phyloP scores from a whole-genome alignment of 768 basidiomycete species.

The Tricholoma sp. region DNA sequence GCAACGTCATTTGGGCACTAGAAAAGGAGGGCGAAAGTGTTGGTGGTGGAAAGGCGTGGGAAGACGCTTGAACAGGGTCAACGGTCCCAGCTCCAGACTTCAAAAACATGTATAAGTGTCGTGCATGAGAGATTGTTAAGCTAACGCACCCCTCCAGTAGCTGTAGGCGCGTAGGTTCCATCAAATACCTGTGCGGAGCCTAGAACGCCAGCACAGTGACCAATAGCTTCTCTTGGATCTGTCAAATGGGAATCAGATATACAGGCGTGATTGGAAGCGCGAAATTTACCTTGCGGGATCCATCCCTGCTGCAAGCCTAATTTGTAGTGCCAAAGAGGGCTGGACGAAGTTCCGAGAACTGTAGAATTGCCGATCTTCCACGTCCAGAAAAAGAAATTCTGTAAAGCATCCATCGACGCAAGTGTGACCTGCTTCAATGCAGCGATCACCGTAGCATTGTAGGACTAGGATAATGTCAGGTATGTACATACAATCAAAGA shows the following conservation, averaged over 20 bases:
- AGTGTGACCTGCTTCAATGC: slow-evolving; percentile 61
- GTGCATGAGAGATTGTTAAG: neutral
- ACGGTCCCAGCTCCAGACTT: slow-evolving; percentile 58
- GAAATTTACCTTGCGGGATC: slow-evolving; percentile 64
- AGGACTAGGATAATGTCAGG: slow-evolving; percentile 33
- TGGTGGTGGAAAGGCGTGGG: slow-evolving; percentile 61
- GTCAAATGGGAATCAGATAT: neutral
- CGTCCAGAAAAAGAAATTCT: slow-evolving; percentile 96
- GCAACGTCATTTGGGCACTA: slow-evolving; percentile 43
- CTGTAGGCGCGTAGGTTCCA: slow-evolving; percentile 54
- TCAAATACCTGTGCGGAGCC: slow-evolving; percentile 40
- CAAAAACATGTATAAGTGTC: slow-evolving; percentile 1
- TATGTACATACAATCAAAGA: neutral
- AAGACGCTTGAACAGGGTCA: slow-evolving; percentile 41
- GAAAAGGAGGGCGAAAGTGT: slow-evolving; percentile 48
- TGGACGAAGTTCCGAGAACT: slow-evolving; percentile 55
- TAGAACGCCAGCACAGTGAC: slow-evolving; percentile 36
- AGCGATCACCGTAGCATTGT: slow-evolving; percentile 51
- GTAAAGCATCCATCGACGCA: slow-evolving; percentile 83
- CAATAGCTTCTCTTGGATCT: slow-evolving; percentile 45
- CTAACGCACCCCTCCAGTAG: slow-evolving; percentile 57
- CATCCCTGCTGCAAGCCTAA: slow-evolving; percentile 84
- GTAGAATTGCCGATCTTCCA: slow-evolving; percentile 93
- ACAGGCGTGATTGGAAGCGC: neutral
- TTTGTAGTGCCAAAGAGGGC: slow-evolving; percentile 84